Base-by-base conservation (phyloP, 2,329 filamentous ascomycete genomes). In the Microsporum audouinii region DNA sequence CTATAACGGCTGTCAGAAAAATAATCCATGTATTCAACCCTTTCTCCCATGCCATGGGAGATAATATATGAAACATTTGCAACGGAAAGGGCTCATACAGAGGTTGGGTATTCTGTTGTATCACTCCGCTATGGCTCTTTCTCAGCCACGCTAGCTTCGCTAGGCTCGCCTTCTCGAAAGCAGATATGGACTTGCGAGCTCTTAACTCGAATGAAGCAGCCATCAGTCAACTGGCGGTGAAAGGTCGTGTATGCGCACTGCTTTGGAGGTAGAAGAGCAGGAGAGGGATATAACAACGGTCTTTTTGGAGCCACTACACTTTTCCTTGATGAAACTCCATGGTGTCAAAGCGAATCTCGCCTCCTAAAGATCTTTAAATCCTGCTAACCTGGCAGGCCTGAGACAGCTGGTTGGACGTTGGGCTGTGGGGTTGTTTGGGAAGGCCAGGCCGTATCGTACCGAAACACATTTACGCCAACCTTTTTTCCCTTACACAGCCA, bases 151-250 rank as follows among this genome's bases (percentile, higher is more conserved):
- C 29, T 34, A 55, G 29, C 51, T 55, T 55, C 51, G 51, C 31
- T 17, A 55, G 51, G 33, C 49, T 63, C 43, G 64, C 63, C 49
- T 63, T 65, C n/a, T 65, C 64, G 45, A 65, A 55, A 3, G 60
- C 62, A 33, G 64, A 60, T 34, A 59, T 57, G 45, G 64, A 55
- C 51, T 63, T 64, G 29, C 57, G 60, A 34, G 63, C 62, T 58
- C 55, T 57, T 39, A 61, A 56, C 57, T 65, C 64, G 45, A 64
- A 33, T 33, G 60, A 58, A 23, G 60, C 39, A 10, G 64, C 47
- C 59, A 64, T 62, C 12, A 57, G 36, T 29, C 53, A 27, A 23
- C 33, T 31, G n/a, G 27, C 14, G 17, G 31, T 34, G 41, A 12
- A 14, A 31, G 29, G 45, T n/a, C 45, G 45, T 33, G 8, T 14